Conservation (phyloP, 2,329 filamentous ascomycete genomes). For the Trichoderma breve region DNA sequence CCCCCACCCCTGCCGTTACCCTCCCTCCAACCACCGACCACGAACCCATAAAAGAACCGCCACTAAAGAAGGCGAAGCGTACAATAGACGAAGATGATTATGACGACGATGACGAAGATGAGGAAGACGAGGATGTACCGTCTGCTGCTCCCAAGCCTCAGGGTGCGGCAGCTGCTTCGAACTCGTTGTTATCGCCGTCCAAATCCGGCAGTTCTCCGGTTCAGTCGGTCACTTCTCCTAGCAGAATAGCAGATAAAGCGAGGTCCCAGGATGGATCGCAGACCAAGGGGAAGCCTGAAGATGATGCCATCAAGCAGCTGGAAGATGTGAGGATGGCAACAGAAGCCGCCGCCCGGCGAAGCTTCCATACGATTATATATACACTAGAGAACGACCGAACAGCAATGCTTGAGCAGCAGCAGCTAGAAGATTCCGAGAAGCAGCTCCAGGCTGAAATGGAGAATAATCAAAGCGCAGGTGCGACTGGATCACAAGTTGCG, state of each 20-base stretch:
- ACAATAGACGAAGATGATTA: conserved; percentile 84
- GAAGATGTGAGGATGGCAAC: conserved; percentile 89
- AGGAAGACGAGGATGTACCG: conserved; percentile 62
- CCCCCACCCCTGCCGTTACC: conserved; percentile 39
- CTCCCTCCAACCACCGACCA: conserved; percentile 59
- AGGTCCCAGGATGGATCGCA: conserved; percentile 49
- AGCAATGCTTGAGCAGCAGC: conserved; percentile 96
- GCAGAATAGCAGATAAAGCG: conserved; percentile 54
- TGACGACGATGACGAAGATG: conserved; percentile 78
- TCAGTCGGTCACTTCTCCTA: conserved; percentile 60
- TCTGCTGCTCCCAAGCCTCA: conserved; percentile 51
- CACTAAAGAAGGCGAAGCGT: conserved; percentile 71
- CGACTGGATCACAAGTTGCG: conserved; percentile 51
- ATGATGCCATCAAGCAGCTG: conserved; percentile 88
- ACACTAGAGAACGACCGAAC: conserved; percentile 92
- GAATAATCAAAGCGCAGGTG: conserved; percentile 53
- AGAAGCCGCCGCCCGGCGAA: conserved; percentile 83
- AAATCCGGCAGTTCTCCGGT: conserved; percentile 68
- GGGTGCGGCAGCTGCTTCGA: conserved; percentile 52
- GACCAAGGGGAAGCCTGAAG: conserved; percentile 65
- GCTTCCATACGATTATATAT: conserved; percentile 91
- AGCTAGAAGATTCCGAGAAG: conserved; percentile 92
- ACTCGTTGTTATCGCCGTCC: conserved; percentile 63
- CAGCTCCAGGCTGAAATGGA: conserved; percentile 96
- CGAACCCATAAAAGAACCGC: conserved; percentile 56